Percentiles rank a stretch among this genome's conserved stretches.
phyloP scores from a whole-genome alignment of 2,329 filamentous ascomycete species.

The Colletotrichum sp. region DNA sequence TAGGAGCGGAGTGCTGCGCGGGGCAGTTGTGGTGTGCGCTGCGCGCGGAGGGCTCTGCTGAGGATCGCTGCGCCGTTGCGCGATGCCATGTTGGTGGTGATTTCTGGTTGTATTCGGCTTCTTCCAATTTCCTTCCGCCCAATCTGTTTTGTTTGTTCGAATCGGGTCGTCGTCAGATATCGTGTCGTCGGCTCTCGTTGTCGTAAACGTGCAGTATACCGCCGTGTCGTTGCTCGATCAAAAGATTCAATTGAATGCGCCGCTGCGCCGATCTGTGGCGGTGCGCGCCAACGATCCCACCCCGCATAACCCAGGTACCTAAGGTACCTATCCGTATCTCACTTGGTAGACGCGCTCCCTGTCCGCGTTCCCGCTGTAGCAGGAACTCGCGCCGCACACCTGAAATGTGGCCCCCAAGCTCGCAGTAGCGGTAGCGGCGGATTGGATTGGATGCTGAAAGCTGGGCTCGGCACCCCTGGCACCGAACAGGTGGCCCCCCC shows the following conservation, averaged over 20 bases:
- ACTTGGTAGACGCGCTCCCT: neutral
- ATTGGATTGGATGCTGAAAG: neutral
- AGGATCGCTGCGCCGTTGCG: neutral
- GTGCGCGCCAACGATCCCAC: slow-evolving; percentile 4
- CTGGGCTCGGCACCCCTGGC: neutral
- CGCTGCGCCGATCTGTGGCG: slow-evolving; percentile 17
- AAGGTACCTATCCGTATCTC: neutral
- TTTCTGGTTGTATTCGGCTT: neutral
- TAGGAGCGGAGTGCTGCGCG: neutral
- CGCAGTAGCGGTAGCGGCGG: neutral
- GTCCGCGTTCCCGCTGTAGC: slow-evolving; percentile 5
- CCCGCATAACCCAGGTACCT: neutral
- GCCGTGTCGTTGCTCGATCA: neutral
- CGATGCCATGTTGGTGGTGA: slow-evolving; percentile 1
- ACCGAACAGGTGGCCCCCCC: slow-evolving; percentile 2
- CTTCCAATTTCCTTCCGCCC: neutral
- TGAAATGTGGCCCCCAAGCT: neutral
- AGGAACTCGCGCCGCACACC: neutral
- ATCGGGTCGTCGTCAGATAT: neutral
- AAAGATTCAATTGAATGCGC: neutral
- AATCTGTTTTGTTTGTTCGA: neutral
- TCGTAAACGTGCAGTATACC: neutral
- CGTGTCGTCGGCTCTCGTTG: neutral
- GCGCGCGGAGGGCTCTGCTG: slow-evolving; percentile 1
- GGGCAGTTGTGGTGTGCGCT: neutral